Percentiles rank a stretch among this genome's conserved stretches.
phyloP scores from a whole-genome alignment of 108 stramenopile species.

The Skeletonema menzelii region DNA sequence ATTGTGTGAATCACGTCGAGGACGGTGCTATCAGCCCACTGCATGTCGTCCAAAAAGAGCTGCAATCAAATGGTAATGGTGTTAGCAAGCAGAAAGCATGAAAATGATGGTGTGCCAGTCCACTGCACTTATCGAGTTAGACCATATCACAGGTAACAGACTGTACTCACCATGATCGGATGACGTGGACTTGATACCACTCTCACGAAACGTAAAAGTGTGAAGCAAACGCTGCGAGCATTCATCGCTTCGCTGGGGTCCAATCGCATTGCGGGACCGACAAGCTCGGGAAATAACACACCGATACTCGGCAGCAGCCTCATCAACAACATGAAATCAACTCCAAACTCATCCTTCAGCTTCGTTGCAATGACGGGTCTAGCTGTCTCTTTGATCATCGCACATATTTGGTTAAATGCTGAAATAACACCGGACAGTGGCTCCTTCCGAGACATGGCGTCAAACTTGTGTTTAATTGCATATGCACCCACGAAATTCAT shows the following conservation, averaged over 20 bases:
- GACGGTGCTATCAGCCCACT: slow-evolving; percentile 38
- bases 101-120: not conserved
- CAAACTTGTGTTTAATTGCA: slow-evolving; percentile 21
- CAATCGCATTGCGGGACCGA: not conserved
- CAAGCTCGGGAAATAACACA: slow-evolving; percentile 6
- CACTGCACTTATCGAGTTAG: no score
- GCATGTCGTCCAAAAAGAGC: slow-evolving; percentile 51
- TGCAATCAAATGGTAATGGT: no score
- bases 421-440: slow-evolving; percentile 24
- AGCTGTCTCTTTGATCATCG: slow-evolving; percentile 3
- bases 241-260: slow-evolving; percentile 1
- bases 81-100: not conserved
- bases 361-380: slow-evolving; percentile 5
- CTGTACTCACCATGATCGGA: slow-evolving; percentile 12
- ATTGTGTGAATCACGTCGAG: no score
- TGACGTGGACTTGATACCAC: slow-evolving; percentile 15
- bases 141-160: not conserved
- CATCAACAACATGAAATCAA: slow-evolving; percentile 9
- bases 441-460: slow-evolving; percentile 10
- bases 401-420: slow-evolving; percentile 29
- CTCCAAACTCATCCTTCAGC: slow-evolving; percentile 10
- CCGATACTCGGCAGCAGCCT: slow-evolving; percentile 24
- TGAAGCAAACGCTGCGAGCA: slow-evolving; percentile 15
- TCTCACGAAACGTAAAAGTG: slow-evolving; percentile 26
- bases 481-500: slow-evolving; percentile 23